Evolutionary conservation across 164 flowering plant species (phyloP).

Genomic region (Sextonia rubra): DNA sequence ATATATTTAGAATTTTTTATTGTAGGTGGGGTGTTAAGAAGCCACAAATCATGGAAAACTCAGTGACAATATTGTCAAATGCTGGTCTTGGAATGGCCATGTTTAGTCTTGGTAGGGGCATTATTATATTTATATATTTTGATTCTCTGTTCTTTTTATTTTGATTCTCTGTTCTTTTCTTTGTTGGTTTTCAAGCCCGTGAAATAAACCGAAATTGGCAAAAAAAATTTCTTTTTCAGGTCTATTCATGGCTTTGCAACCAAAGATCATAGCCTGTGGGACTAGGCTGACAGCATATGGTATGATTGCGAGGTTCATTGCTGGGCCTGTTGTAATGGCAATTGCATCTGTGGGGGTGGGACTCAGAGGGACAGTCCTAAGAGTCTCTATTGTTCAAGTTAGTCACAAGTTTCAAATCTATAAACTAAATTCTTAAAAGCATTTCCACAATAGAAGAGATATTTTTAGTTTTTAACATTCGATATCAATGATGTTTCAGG

Average conservation of each 20-base stretch:
- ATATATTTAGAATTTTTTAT: neutral
- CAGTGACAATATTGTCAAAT: slow-evolving; percentile 33
- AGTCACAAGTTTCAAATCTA: neutral
- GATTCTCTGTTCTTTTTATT: neutral
- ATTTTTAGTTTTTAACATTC: neutral
- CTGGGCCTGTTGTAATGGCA: slow-evolving; percentile 40
- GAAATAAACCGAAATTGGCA: too few relatives aligned
- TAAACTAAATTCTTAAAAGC: neutral
- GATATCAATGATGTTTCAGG: slow-evolving; percentile 16
- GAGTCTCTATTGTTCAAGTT: slow-evolving; percentile 38
- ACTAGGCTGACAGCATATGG: slow-evolving; percentile 26
- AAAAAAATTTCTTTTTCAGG: slow-evolving; percentile 14
- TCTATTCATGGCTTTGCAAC: slow-evolving; percentile 40
- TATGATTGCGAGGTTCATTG: slow-evolving; percentile 32
- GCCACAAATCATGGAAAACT: slow-evolving; percentile 31
- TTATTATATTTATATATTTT: neutral
- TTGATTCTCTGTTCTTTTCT: neutral
- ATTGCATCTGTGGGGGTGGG: slow-evolving; percentile 34
- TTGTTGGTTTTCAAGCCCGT: too few relatives aligned
- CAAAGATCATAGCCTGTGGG: slow-evolving; percentile 42
- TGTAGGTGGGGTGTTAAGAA: slow-evolving; percentile 31
- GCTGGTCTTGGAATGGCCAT: slow-evolving; percentile 48
- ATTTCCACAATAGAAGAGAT: neutral
- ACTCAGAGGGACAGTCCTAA: slow-evolving; percentile 26
- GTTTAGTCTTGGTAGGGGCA: slow-evolving; percentile 38